phyloP scores from a whole-genome alignment of 257 asterid genomes.

The Jaltomata sinuosa region DNA sequence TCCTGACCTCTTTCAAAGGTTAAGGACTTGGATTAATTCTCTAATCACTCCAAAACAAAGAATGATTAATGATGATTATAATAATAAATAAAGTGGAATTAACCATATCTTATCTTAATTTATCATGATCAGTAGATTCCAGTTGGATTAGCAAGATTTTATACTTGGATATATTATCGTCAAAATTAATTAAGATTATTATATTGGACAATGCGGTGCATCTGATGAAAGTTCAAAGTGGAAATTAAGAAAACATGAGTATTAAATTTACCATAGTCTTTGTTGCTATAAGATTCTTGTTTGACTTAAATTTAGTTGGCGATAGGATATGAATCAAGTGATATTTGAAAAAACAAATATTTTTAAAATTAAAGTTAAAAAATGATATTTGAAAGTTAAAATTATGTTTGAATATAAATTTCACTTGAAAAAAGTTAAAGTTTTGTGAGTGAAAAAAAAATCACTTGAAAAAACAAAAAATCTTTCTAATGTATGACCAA shows the following conservation, averaged over 20 bases:
- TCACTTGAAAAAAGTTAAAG: not conserved
- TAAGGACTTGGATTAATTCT: constrained; percentile 5
- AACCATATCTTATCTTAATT: constrained; percentile 21
- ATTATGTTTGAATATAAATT: not conserved
- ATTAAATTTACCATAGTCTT: not conserved
- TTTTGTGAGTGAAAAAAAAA: not conserved
- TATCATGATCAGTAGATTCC: constrained; percentile 30
- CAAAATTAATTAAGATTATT: constrained; percentile 1
- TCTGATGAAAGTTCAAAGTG: not conserved
- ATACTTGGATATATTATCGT: constrained; percentile 19
- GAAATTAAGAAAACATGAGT: not conserved
- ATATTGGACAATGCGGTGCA: not conserved
- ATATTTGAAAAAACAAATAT: not conserved
- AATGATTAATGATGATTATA: constrained; percentile 1
- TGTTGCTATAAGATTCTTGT: not conserved
- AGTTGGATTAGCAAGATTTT: constrained; percentile 40
- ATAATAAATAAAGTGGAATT: constrained; percentile 4
- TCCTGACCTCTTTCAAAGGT: constrained; percentile 8
- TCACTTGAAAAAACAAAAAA: too few species aligned
- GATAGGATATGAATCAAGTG: not conserved
- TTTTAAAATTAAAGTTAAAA: not conserved
- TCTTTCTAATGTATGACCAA: too few species aligned
- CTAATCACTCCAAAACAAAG: constrained; percentile 16
- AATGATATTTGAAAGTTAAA: not conserved
- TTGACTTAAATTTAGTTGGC: not conserved